Base-by-base conservation (phyloP, 2,329 filamentous ascomycete species). In the Monosporascus ibericus region DNA sequence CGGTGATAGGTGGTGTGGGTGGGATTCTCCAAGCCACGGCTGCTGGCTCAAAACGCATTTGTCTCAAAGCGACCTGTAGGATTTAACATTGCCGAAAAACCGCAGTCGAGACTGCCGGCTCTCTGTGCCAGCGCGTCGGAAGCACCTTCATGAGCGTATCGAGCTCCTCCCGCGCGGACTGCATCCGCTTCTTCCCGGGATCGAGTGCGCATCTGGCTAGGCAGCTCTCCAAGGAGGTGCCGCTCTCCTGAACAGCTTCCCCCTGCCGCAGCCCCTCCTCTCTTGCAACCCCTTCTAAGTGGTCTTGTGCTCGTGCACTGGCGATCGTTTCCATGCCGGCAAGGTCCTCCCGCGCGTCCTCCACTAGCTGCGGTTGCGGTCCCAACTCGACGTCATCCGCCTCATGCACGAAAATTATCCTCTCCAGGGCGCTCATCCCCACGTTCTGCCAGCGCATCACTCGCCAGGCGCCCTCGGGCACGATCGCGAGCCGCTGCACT, bases 391-490 rank as follows among this genome's bases (percentile, higher is more conserved):
- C 42, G 30, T 60, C 56, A 8, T 68, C 63, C 5, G 63, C 60
- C 37, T 57, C 60, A 47, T 67, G 61, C 18, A 68, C 66, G 47
- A 68, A 67, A 50, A 64, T 64, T n/a, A 68, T 56, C 54, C 62
- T 63, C 47, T 66, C 50, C 6, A 68, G 42, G 0, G 59, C 58
- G n/a, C 58, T 56, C 9, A 65, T 52, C 18, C 62, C 60, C 17
- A 60, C 53, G 24, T 63, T 62, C 49, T 60, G 60, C 60, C 61
- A 66, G 37, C 60, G 61, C 40, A 68, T 44, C 18, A 62, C 60
- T 37, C 65, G 55, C 62, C 63, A 68, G n/a, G 63, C 63, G 18
- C 64, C 64, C 39, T 68, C 65, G 39, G 65, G 63, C 6, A 67
- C 64, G 7, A 68, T 59, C 11, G 66, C 66, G 9, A 68, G 62